phyloP scores from a whole-genome alignment of 1,284 basidiomycete genomes.

The Inonotus obliquus region DNA sequence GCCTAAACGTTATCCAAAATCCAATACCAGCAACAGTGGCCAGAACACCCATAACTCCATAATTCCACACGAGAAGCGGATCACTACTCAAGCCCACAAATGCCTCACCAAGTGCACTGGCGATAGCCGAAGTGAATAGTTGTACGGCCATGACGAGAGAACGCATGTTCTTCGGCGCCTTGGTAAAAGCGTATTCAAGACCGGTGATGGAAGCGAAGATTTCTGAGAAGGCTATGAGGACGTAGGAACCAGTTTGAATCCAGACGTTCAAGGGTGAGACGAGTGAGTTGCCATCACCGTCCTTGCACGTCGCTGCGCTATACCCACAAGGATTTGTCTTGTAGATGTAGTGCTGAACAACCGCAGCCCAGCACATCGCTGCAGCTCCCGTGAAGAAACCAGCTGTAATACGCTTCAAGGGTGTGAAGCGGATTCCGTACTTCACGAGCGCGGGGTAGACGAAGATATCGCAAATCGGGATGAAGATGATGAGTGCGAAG shows the following conservation, averaged over 20 bases:
- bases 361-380: conserved; percentile 50
- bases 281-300: conserved; percentile 29
- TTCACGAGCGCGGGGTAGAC: conserved; percentile 44
- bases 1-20: conserved; percentile 61
- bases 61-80: conserved; percentile 53
- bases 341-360: conserved; percentile 77
- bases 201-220: conserved; percentile 86
- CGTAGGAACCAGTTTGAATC: conserved; percentile 33
- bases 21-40: conserved; percentile 38
- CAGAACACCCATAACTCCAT: conserved; percentile 37
- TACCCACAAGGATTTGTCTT: conserved; percentile 61
- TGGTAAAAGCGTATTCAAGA: conserved; percentile 87
- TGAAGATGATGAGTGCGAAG: conserved; percentile 68
- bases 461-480: conserved; percentile 62
- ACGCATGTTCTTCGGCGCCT: conserved; percentile 78
- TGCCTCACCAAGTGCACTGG: conserved; percentile 64
- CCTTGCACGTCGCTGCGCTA: conserved; percentile 47
- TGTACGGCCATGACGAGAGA: conserved; percentile 72
- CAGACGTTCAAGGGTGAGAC: conserved; percentile 17
- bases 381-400: conserved; percentile 36
- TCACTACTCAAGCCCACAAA: conserved; percentile 36
- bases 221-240: conserved; percentile 68
- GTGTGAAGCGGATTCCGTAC: conserved; percentile 35
- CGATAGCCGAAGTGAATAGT: conserved; percentile 65
- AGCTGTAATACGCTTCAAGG: conserved; percentile 37